phyloP scores from a whole-genome alignment of 1,139 yeast genomes.

The Candida albicans region DNA sequence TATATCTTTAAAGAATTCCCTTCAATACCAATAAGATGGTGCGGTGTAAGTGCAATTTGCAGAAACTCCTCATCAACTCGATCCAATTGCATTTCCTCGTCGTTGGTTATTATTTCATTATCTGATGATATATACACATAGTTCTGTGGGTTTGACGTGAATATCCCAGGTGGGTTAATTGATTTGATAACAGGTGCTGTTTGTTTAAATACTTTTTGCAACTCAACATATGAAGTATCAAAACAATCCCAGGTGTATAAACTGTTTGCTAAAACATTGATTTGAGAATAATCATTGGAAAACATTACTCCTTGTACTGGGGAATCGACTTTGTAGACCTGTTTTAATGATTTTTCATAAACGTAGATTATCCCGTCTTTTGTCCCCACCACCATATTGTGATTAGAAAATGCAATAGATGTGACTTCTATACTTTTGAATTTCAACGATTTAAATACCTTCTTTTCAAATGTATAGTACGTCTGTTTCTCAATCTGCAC shows the following conservation, averaged over 20 bases:
- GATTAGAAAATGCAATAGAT: conserved; percentile 26
- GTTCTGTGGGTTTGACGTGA: conserved; percentile 5
- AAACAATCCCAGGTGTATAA: conserved; percentile 38
- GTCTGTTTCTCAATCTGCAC: conserved; percentile 25
- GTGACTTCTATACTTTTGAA: conserved; percentile 30
- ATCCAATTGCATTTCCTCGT: conserved; percentile 24
- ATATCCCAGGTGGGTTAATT: conserved; percentile 4
- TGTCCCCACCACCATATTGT: conserved; percentile 31
- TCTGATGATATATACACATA: conserved; percentile 9
- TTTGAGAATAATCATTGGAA: conserved; percentile 24
- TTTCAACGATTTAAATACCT: conserved; percentile 33
- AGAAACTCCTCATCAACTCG: conserved; percentile 5
- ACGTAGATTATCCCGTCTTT: conserved; percentile 31
- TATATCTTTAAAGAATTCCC: conserved; percentile 20
- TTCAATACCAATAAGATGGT: conserved; percentile 26
- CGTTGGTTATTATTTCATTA: conserved; percentile 28
- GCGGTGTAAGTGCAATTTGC: conserved; percentile 22
- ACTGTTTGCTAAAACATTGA: conserved; percentile 22
- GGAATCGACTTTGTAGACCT: conserved; percentile 22
- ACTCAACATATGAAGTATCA: conserved; percentile 30
- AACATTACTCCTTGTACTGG: conserved; percentile 23
- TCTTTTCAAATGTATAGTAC: conserved; percentile 33
- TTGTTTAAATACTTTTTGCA: conserved; percentile 30
- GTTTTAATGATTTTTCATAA: conserved; percentile 37
- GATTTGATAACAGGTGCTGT: conserved; percentile 16